Conservation (phyloP, 1,284 basidiomycete species). For the Pseudomicrostroma phylloplanum region DNA sequence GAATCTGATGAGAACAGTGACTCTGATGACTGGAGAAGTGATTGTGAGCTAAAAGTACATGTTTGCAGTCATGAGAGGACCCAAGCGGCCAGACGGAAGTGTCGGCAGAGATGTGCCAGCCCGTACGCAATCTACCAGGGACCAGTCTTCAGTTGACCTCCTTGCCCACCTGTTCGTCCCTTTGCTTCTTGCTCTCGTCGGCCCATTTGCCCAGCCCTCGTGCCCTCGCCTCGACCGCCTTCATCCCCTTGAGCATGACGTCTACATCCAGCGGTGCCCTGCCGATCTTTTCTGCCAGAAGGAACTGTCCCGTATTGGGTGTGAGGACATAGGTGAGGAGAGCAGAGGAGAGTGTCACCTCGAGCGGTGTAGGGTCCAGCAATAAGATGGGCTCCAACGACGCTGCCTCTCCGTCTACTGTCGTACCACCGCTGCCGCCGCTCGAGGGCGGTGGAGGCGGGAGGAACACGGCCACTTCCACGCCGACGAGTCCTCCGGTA, state of each 20-base stretch:
- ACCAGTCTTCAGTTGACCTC: not conserved
- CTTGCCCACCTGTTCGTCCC: not conserved
- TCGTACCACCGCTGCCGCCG: not conserved
- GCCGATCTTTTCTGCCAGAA: not conserved
- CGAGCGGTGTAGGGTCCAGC: constrained; percentile 3
- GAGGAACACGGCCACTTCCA: constrained; percentile 3
- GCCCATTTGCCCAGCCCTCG: not conserved
- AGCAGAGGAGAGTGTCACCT: not conserved
- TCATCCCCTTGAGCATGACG: constrained; percentile 7
- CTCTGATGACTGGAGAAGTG: too few species aligned
- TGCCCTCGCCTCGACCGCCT: not conserved
- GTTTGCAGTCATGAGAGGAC: too few species aligned
- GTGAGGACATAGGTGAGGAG: constrained; percentile 4
- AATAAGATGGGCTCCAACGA: not conserved
- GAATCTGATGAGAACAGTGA: too few species aligned
- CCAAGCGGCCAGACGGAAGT: too few species aligned
- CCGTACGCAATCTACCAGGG: too few species aligned
- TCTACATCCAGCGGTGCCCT: not conserved
- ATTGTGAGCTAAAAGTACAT: too few species aligned
- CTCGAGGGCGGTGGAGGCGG: not conserved
- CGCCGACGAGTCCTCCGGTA: not conserved
- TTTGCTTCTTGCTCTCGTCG: not conserved
- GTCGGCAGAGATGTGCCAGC: too few species aligned
- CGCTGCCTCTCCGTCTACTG: not conserved
- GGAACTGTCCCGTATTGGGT: constrained; percentile 6